Base-by-base conservation (phyloP, 345 rosid species). In the Capsella bursapastoris region DNA sequence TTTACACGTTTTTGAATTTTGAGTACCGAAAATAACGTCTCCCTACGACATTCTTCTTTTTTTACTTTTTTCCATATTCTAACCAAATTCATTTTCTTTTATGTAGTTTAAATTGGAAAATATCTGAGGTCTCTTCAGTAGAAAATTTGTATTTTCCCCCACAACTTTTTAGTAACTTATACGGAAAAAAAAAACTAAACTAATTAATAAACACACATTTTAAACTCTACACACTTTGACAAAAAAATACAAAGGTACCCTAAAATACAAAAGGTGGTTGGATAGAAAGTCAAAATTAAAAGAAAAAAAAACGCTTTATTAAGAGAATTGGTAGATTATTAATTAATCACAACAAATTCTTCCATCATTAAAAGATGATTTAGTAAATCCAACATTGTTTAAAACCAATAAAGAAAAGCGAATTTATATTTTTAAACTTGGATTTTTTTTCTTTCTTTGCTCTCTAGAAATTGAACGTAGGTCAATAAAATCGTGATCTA, bases 1-100 rank as follows among this genome's bases (percentile, higher is more conserved):
- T 64, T 4, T 34, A 32, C 71, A 64, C 71, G 77, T 64, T 73
- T 22, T 34, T 34, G 37, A 34, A 22, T 22, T 34, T 64, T 15
- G 38, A 55, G 16, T 44, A 28, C 70, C 57, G 16, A 62, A 52
- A 51, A 16, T 51, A 62, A 62, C 55, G 55, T 52, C 53, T 12
- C 57, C 6, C 7, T 50, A 38, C 51, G 61, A 12, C 43, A 57
- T 37, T 59, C 10, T 38, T 60, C 18, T 57, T 12, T 37, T 60
- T 60, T 58, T 29, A 2, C 10, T 7, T 56, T 56, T 29, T 12
- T 37, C n/a, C 47, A 59, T 59, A 37, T 40, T 59, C 29, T 55
- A 12, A 18, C 22, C 22, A 0, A 18, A 18, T 18, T 27, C 5
- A 0, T 52, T 18, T 6, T 10, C 10, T 9, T 22, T 9, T 22